Evolutionary conservation across 176 grass and related monocot species (phyloP), one percentile per base, ranked within the genome.

Genomic region (Carex scoparia): DNA sequence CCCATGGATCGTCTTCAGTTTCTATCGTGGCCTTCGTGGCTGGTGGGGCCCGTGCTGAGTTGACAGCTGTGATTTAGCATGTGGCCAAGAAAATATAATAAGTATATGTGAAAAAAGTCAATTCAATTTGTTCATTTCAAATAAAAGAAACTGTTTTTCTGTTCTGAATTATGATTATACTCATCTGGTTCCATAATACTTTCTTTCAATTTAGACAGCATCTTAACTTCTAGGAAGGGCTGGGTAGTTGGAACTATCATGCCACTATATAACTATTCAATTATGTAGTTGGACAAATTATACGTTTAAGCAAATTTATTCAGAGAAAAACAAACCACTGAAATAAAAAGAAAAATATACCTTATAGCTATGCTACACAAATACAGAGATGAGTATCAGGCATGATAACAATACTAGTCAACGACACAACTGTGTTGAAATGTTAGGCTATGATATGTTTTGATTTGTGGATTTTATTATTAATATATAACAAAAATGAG

Each of bases 1-100:
- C 93, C 97, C 97, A 96, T 53, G 84, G 63, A 91, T 88, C 88
- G 86, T 97, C 92, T 2, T 99, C 96, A 58, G 89, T 90, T 80
- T 87, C 79, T 88, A 92, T 94, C 27, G 71, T 82, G 1, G 77
- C 67, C 85, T 87, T 92, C 54, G 86, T 60, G 53, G 74, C 28
- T 72, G 59, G 69, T 83, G 90, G 79, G 40, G 88, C 78, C 86
- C 85, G 89, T 49, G 79, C 83, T 84, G 87, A 76, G 81, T 59
- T 92, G 57, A 90, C 61, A 87, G 72, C 93, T 93, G 67, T 84
- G 69, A 69, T 76, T 54, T 75, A 71, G 86, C 44, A 90, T 4
- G 68, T 64, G 84, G 40, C 46, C 57, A 78, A 79, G 30, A 63
- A 84, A 64, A 75, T 69, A 78, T 16, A 33, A 53, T 54, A 28